Evolutionary conservation across 2,329 filamentous ascomycete genomes (phyloP).

Genomic region (Dichotomopilus funicola): DNA sequence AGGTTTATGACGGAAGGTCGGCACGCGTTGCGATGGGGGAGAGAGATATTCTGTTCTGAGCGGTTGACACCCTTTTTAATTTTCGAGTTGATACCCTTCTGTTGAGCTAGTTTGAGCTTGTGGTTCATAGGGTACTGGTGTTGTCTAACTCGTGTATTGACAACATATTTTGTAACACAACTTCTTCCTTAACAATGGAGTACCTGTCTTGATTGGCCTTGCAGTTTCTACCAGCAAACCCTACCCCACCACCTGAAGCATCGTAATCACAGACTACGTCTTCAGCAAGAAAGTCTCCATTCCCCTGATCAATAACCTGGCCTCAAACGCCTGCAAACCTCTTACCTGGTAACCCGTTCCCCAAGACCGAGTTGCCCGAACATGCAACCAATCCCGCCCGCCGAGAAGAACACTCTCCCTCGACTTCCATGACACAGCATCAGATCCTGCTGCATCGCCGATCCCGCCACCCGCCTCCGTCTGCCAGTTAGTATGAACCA

Average conservation of each 20-base stretch:
- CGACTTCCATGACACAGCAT: conserved; percentile 4
- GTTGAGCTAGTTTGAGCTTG: background rate
- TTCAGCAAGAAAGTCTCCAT: too few species aligned
- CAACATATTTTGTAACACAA: background rate
- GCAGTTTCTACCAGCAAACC: too few species aligned
- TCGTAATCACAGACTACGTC: too few species aligned
- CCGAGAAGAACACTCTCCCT: background rate
- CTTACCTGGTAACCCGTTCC: too few species aligned
- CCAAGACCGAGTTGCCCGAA: too few species aligned
- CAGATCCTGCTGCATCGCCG: conserved; percentile 10
- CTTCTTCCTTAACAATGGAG: background rate
- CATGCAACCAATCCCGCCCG: too few species aligned
- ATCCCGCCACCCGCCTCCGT: background rate
- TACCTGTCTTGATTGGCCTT: too few species aligned
- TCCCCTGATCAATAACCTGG: too few species aligned
- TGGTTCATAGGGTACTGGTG: background rate
- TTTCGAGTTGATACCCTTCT: background rate
- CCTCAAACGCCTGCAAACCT: too few species aligned
- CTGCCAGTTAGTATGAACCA: too few species aligned
- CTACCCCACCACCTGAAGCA: too few species aligned
- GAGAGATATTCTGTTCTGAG: background rate
- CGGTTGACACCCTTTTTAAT: background rate
- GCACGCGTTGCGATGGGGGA: background rate
- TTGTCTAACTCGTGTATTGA: background rate
- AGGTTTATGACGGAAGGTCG: too few species aligned